Percentiles rank a stretch among this genome's conserved stretches.
Conservation (phyloP, 1,139 yeast genomes). For the Lodderomyces metapsilosis region DNA sequence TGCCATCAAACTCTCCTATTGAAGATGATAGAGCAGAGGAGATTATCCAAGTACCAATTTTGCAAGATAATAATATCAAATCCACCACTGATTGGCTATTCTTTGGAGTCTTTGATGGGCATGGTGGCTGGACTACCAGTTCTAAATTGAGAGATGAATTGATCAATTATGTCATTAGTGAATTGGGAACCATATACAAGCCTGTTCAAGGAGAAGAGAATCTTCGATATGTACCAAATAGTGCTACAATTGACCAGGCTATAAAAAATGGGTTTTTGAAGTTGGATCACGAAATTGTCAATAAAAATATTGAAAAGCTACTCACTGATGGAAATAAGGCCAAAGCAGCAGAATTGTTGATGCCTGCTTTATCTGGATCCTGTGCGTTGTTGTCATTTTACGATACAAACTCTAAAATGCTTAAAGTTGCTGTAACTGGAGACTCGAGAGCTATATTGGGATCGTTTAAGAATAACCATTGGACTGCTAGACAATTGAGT, state of each 20-base stretch:
- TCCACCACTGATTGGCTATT: constrained; percentile 86
- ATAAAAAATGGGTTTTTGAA: constrained; percentile 77
- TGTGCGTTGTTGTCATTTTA: constrained; percentile 88
- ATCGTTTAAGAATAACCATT: constrained; percentile 62
- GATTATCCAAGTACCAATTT: constrained; percentile 75
- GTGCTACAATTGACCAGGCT: constrained; percentile 74
- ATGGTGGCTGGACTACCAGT: constrained; percentile 94
- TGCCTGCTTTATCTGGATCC: constrained; percentile 95
- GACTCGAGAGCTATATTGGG: constrained; percentile 94
- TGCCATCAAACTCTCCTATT: constrained; percentile 89
- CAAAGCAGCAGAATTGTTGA: constrained; percentile 68
- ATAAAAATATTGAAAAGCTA: constrained; percentile 67
- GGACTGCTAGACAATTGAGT: constrained; percentile 87
- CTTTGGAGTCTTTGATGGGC: constrained; percentile 96
- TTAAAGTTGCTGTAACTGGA: constrained; percentile 94
- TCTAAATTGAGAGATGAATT: constrained; percentile 78
- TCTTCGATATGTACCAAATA: constrained; percentile 56
- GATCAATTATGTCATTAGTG: constrained; percentile 72
- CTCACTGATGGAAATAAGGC: constrained; percentile 60
- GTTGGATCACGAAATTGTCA: constrained; percentile 84
- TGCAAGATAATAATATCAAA: constrained; percentile 50
- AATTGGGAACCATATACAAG: constrained; percentile 67
- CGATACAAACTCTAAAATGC: constrained; percentile 67
- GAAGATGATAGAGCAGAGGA: constrained; percentile 93
- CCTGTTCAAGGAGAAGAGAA: constrained; percentile 51